Percentiles rank a stretch among this genome's conserved stretches.
Evolutionary conservation across 2,329 filamentous ascomycete species (phyloP).

Genomic region (Fusarium buxicola): DNA sequence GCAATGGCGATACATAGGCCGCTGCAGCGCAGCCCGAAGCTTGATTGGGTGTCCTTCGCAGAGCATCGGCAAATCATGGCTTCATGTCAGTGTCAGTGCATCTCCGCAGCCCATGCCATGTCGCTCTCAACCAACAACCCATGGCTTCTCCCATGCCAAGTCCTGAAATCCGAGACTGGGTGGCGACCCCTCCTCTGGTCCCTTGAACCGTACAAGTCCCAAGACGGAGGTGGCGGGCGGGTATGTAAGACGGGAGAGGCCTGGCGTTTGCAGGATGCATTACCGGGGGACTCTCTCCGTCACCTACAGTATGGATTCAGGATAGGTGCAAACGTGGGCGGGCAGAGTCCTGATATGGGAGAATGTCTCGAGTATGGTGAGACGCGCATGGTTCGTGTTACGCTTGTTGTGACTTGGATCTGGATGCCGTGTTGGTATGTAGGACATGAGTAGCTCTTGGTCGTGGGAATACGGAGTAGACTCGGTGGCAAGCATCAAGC

Average conservation of each 20-base stretch:
- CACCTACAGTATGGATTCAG: neutral
- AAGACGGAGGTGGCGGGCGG: conserved; percentile 25
- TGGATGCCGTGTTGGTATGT: conserved; percentile 20
- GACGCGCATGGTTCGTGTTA: conserved; percentile 35
- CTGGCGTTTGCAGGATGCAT: conserved; percentile 30
- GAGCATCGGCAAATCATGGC: conserved; percentile 20
- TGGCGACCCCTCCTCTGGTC: conserved; percentile 1
- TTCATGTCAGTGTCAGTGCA: conserved; percentile 21
- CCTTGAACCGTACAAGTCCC: conserved; percentile 16
- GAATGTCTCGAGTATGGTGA: conserved; percentile 27
- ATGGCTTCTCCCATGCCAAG: conserved; percentile 1
- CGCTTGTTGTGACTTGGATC: conserved; percentile 17
- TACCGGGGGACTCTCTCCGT: conserved; percentile 2
- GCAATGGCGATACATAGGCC: conserved; percentile 15
- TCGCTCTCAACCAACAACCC: conserved; percentile 9
- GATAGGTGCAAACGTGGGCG: conserved; percentile 12
- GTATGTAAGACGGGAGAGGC: conserved; percentile 35
- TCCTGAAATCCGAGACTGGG: conserved; percentile 10
- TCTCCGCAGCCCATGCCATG: conserved; percentile 8
- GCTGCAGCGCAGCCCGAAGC: conserved; percentile 13
- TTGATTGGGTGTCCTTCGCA: conserved; percentile 23
- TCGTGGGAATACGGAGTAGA: conserved; percentile 3
- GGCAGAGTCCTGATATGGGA: neutral
- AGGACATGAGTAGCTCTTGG: conserved; percentile 26
- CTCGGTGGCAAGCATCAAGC: conserved; percentile 4